A percentile compares a stretch with the other conserved stretches of the same genome.
Evolutionary conservation across 176 grass and related monocot genomes (phyloP).

Genomic region (Cocos nucifera): DNA sequence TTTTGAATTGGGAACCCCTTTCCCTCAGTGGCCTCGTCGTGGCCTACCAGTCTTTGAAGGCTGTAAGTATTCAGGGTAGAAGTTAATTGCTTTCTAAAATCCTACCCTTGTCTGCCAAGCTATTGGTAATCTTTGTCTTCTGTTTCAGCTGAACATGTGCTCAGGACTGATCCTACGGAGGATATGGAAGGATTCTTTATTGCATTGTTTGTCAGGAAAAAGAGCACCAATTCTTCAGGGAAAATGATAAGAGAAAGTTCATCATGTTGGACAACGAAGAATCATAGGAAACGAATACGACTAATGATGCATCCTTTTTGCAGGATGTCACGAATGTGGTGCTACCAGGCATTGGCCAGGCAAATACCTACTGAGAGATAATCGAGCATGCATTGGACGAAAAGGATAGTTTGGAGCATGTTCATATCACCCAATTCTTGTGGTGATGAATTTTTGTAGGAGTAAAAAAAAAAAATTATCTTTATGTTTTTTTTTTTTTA

Average conservation of each 20-base stretch:
- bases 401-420: no score
- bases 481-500: no score
- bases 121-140: background rate
- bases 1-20: slow-evolving; percentile 65
- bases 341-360: slow-evolving; percentile 11
- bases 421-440: no score
- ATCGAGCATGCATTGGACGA: no score
- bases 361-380: no score
- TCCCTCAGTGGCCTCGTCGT: slow-evolving; percentile 59
- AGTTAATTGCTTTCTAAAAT: background rate
- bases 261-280: background rate
- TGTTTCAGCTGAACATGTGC: slow-evolving; percentile 52
- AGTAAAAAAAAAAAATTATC: no score
- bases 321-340: slow-evolving; percentile 44
- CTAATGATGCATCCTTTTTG: slow-evolving; percentile 23
- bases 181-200: slow-evolving; percentile 89
- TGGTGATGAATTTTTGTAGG: no score
- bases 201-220: slow-evolving; percentile 62
- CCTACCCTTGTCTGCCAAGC: background rate
- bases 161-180: slow-evolving; percentile 68
- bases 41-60: slow-evolving; percentile 67
- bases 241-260: background rate
- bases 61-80: slow-evolving; percentile 33
- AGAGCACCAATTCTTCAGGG: background rate
- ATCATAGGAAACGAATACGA: slow-evolving; percentile 6